Evolutionary conservation across 2,329 filamentous ascomycete species (phyloP), one percentile per base, ranked within the genome.

Genomic region (Sclerotinia minor): DNA sequence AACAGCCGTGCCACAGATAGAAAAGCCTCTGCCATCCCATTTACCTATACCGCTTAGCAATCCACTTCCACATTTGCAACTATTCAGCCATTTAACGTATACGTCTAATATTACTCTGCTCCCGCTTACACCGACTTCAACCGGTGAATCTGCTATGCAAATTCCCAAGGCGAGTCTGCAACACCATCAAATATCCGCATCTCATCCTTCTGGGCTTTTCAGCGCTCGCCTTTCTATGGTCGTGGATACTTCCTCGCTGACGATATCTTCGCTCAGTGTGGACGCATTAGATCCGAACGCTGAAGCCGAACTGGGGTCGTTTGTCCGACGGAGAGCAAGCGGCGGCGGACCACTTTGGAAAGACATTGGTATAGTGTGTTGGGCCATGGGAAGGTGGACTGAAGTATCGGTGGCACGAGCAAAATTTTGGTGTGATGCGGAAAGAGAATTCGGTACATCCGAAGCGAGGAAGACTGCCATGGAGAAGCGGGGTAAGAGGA

Each of bases 351-450:
- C 81, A 0, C 78, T 85, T 70, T 79, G 81, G 9, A 81, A 81
- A 47, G 89, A 92, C 69, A 77, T 91, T 0, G 83, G 83, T 26
- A 82, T 88, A 7, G 73, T 89, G 0, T 83, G 83, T 5, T 92
- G 88, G 87, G 88, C 87, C 0, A 87, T 92, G 81, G 83, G 83
- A 17, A 87, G 89, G 63, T 92, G 89, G 86, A 83, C 87, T 69
- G 85, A 87, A 3, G 77, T 89, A 1, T 85, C 88, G 0, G 79
- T 83, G 11, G 82, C 83, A 65, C 80, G 89, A 9, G 89, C 89
- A 0, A 80, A 79, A n/a, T 84, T 89, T 67, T 92, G 89, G 89
- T 80, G 80, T 32, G 79, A 78, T 1, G 78, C 90, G 32, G 81
- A 86, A 41, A 73, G 74, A 5, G 81, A 83, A 41, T 79, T 89